Evolutionary conservation across 768 basidiomycete genomes (phyloP).

Genomic region (Postia placenta): DNA sequence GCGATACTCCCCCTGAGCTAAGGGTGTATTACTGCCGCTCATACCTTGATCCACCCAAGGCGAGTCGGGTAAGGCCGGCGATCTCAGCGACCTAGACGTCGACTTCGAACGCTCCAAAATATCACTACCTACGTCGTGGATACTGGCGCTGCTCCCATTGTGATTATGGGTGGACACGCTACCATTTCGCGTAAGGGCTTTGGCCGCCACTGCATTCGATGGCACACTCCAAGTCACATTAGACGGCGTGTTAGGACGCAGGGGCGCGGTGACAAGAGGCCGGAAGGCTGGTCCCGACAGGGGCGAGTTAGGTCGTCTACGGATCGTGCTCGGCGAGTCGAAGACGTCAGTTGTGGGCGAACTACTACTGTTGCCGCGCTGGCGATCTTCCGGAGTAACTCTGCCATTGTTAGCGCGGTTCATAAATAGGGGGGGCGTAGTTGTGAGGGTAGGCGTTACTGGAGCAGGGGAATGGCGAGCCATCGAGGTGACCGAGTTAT

Average conservation of each 20-base stretch:
- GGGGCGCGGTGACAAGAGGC: constrained; percentile 42
- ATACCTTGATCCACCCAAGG: constrained; percentile 38
- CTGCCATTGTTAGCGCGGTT: constrained; percentile 60
- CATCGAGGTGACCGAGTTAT: constrained; percentile 51
- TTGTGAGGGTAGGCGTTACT: constrained; percentile 35
- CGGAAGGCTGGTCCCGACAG: constrained; percentile 56
- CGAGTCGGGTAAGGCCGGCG: constrained; percentile 57
- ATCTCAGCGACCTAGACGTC: constrained; percentile 42
- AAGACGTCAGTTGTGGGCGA: constrained; percentile 16
- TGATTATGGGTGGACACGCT: constrained; percentile 36
- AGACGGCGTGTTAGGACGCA: constrained; percentile 57
- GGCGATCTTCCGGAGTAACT: constrained; percentile 51
- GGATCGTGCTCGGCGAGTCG: constrained; percentile 46
- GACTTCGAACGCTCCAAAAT: constrained; percentile 33
- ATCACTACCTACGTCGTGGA: constrained; percentile 17
- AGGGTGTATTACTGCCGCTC: constrained; percentile 10
- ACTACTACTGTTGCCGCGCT: constrained; percentile 6
- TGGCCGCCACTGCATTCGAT: constrained; percentile 24
- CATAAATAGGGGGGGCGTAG: constrained; percentile 43
- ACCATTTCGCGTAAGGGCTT: constrained; percentile 46
- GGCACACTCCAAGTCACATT: constrained; percentile 65
- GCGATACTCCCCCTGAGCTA: constrained; percentile 22
- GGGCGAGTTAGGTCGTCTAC: constrained; percentile 70
- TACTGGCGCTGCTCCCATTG: constrained; percentile 24
- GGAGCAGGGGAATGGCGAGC: constrained; percentile 39